Base-by-base conservation (phyloP, 805 yeast genomes). In the Kurtzmaniella fragi region DNA sequence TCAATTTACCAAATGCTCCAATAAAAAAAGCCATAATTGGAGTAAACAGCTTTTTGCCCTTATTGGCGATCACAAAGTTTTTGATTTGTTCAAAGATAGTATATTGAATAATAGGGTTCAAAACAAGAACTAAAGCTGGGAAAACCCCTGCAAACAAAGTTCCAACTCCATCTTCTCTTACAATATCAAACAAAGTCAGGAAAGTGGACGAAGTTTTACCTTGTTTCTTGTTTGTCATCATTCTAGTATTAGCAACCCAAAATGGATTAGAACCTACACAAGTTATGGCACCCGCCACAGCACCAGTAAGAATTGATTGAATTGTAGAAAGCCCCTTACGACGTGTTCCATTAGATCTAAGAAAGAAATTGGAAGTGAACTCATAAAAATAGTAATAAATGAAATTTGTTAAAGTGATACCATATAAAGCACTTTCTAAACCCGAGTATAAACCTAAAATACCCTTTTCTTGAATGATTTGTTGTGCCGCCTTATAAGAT, bases 241-340 rank as follows among this genome's bases (percentile, higher is more conserved):
- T 79, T 54, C 96, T 75, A 2, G 97, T 89, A 57, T 89, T 89
- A 33, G 95, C 93, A 32, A 89, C 95, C 97, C 97, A 89, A 49
- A 87, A 79, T 17, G 97, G 97, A 59, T 89, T 89, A 10, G 95
- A 81, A 9, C 81, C 72, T 15, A 84, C 66, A 36, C 89, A 84
- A 3, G 96, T 88, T 29, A 88, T 76, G 8, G 89, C 75, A 0
- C 97, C 96, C 2, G 96, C 95, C 53, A 86, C 70, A 1, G 93
- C 82, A 20, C 97, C 95, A 2, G 89, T 81, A 5, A 73, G 43
- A 50, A 88, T 82, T 39, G 87, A 76, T 61, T 87, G 89, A 4
- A 70, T 38, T 1, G 95, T 79, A 20, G 78, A 63, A 49, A 80
- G 57, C 2, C 78, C 79, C 34, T 57, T 48, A 39, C 49, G 54